phyloP scores from a whole-genome alignment of 768 basidiomycete species.

The Suillus cothurnatus region DNA sequence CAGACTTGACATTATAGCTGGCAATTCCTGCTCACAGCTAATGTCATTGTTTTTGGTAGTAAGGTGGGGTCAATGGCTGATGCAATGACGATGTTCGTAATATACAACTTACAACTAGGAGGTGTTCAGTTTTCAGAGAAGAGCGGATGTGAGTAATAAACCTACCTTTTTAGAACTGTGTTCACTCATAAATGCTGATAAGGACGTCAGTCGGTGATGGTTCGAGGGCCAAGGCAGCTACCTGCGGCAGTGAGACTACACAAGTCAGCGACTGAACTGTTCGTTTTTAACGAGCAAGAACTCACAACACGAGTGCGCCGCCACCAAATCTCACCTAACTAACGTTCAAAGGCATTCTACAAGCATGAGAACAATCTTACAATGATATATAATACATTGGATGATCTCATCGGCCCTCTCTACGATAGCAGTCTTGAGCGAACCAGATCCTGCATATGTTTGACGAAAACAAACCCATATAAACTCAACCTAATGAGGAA shows the following conservation, averaged over 20 bases:
- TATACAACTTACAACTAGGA: slow-evolving; percentile 1
- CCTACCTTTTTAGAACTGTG: neutral
- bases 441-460: neutral
- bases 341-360: neutral
- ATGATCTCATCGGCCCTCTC: neutral
- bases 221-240: neutral
- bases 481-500: neutral
- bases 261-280: neutral
- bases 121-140: neutral
- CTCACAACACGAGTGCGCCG: neutral
- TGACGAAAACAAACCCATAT: neutral
- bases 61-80: neutral
- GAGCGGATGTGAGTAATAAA: neutral
- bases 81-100: neutral
- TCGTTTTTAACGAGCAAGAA: neutral
- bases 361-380: neutral
- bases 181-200: neutral
- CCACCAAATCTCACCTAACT: slow-evolving; percentile 1
- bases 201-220: neutral
- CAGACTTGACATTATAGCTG: neutral
- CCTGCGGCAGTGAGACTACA: neutral
- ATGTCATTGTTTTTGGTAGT: neutral
- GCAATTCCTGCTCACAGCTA: neutral
- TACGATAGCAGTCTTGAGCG: neutral
- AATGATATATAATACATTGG: slow-evolving; percentile 1